These are phyloP conservation scores for Lyophyllum shimeji DNA, from an alignment of 768 basidiomycete genomes.

Conservation along the genomic window DNA sequence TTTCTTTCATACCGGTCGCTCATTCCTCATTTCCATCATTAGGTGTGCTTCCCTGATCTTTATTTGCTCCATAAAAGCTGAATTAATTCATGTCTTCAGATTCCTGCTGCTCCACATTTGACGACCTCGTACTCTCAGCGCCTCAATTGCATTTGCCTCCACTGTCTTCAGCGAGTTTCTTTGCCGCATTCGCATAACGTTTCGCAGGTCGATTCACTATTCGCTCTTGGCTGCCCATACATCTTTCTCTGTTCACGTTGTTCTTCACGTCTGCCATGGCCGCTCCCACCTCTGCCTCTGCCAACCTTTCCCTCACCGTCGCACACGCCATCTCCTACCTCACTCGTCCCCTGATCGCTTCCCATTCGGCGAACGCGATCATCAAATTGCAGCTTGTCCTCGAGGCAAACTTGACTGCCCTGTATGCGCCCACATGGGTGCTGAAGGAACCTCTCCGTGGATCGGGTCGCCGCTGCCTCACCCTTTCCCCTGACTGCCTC, in stretches of 20 bases:
- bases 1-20: not conserved
- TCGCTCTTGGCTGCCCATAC: constrained; percentile 23
- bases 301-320: constrained; percentile 64
- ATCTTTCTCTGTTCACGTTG: constrained; percentile 13
- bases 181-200: constrained; percentile 31
- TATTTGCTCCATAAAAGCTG: not conserved
- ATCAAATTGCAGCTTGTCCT: constrained; percentile 71
- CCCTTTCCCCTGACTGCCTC: constrained; percentile 64
- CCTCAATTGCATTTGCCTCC: not conserved
- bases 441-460: constrained; percentile 63
- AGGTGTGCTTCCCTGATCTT: not conserved
- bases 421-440: constrained; percentile 68
- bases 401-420: constrained; percentile 69
- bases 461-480: constrained; percentile 72
- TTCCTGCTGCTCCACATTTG: constrained; percentile 3
- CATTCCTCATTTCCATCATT: not conserved
- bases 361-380: constrained; percentile 61
- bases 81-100: constrained; percentile 4
- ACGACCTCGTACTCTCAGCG: constrained; percentile 17
- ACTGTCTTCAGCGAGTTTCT: constrained; percentile 31
- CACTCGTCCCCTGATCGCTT: constrained; percentile 58
- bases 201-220: constrained; percentile 67
- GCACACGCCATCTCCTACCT: constrained; percentile 75
- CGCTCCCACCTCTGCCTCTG: constrained; percentile 30
- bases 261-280: constrained; percentile 34